Base-by-base conservation (phyloP, 1,284 basidiomycete species). In the Austroboletus novae-zelandiae region DNA sequence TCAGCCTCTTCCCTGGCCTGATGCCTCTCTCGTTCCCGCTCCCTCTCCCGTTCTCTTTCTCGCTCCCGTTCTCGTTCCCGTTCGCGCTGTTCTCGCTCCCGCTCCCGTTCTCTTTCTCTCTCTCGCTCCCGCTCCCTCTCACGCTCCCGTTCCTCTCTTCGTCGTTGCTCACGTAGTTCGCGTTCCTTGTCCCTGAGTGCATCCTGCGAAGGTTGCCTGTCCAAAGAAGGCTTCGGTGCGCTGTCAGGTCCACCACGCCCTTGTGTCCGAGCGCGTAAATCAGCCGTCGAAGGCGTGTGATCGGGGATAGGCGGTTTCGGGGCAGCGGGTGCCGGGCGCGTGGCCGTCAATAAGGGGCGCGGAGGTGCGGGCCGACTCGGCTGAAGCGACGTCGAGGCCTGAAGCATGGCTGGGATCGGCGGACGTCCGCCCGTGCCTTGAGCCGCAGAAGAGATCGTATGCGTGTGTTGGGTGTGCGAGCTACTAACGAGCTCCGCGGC, bases 401-500 rank as follows among this genome's bases (percentile, higher is more conserved):
- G 57, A 2, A 66, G 37, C 46, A 75, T 65, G 9, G 57, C 57
- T 0, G 67, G 64, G 23, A 73, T 65, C n/a, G 60, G 56, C 3
- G 62, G 52, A 20, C 73, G 71, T n/a, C 59, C 53, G 0, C 39
- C 40, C 1, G 55, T 15, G 20, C 53, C 53, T 30, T 61, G 56
- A 2, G 56, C 29, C 0, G 34, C 61, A 50, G 66, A 60, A 57
- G 75, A 68, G 47, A 73, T 67, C 20, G 72, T 65, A 55, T 70
- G 67, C 29, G 76, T 64, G 53, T 74, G 67, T 49, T 76, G 71
- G 43, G 74, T 72, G 50, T 82, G 79, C 18, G 80, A 75, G 42
- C 81, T 83, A 52, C 80, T 84, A 40, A 86, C 84, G 14, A 81
- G 69, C 57, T 86, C 83, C 0, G 83, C 83, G 1, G 83, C 81